Conservation (phyloP, 2,329 filamentous ascomycete species). For the Aspergillus pseudonomiae region DNA sequence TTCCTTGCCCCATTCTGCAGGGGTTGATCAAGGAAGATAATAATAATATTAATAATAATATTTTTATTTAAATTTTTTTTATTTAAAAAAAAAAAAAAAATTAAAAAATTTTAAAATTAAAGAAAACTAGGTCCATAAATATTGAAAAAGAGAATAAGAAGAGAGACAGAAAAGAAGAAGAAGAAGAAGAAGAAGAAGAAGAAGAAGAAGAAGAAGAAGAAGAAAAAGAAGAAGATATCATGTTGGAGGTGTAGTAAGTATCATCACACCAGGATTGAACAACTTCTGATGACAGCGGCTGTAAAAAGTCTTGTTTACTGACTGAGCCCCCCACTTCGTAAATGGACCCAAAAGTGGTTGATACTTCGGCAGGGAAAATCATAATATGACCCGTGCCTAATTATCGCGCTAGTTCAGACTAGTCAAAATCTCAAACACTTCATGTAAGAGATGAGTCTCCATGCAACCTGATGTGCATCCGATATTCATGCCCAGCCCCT, state of each 20-base stretch:
- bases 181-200: too few relatives aligned
- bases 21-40: neutral
- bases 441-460: slow-evolving; percentile 19
- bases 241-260: neutral
- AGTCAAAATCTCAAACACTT: slow-evolving; percentile 22
- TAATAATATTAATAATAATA: too few relatives aligned
- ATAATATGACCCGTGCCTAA: neutral
- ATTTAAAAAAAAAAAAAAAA: too few relatives aligned
- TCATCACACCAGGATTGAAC: neutral
- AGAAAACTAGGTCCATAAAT: too few relatives aligned
- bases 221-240: neutral
- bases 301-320: slow-evolving; percentile 1
- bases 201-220: too few relatives aligned
- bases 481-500: slow-evolving; percentile 14
- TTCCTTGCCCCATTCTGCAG: neutral
- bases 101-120: too few relatives aligned
- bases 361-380: neutral
- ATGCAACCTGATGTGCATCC: slow-evolving; percentile 14
- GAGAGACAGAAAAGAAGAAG: too few relatives aligned
- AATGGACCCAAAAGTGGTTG: neutral
- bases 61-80: too few relatives aligned
- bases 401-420: slow-evolving; percentile 9
- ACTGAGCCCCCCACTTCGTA: neutral
- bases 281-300: slow-evolving; percentile 1
- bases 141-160: neutral